These are phyloP conservation scores for Ilyonectria mors-panacis DNA, from an alignment of 2,329 filamentous ascomycete species.

Conservation along the genomic window DNA sequence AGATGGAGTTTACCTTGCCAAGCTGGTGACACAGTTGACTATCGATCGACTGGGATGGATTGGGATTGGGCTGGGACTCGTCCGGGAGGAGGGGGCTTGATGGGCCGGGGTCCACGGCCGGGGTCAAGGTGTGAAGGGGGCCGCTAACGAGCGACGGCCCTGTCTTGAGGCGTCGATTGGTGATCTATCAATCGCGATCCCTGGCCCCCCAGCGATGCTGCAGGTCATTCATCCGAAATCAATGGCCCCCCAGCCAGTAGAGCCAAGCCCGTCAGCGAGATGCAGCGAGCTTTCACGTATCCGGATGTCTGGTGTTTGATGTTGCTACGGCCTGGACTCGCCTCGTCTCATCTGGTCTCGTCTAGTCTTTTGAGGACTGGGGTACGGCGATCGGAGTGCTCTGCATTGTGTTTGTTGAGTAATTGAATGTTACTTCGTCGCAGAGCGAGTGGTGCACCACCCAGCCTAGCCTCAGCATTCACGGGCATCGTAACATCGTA, in stretches of 20 bases:
- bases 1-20: not conserved
- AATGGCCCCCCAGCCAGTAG: slow-evolving; percentile 12
- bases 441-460: not conserved
- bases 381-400: not conserved
- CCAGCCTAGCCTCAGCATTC: not conserved
- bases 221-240: slow-evolving; percentile 26
- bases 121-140: slow-evolving; percentile 2
- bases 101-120: not conserved
- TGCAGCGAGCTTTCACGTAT: slow-evolving; percentile 17
- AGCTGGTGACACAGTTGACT: not conserved
- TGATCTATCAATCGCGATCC: slow-evolving; percentile 26
- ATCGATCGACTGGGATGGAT: not conserved
- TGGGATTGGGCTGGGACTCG: slow-evolving; percentile 2
- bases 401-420: not conserved
- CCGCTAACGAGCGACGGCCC: slow-evolving; percentile 21
- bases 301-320: slow-evolving; percentile 17
- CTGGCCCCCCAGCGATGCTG: slow-evolving; percentile 18
- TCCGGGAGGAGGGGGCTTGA: not conserved
- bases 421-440: not conserved
- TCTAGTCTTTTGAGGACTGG: slow-evolving; percentile 6
- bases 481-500: not conserved
- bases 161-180: slow-evolving; percentile 25
- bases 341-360: slow-evolving; percentile 16
- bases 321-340: slow-evolving; percentile 13
- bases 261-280: slow-evolving; percentile 16